Conservation (phyloP, 2,329 filamentous ascomycete species). For the Neoascochyta sp. region DNA sequence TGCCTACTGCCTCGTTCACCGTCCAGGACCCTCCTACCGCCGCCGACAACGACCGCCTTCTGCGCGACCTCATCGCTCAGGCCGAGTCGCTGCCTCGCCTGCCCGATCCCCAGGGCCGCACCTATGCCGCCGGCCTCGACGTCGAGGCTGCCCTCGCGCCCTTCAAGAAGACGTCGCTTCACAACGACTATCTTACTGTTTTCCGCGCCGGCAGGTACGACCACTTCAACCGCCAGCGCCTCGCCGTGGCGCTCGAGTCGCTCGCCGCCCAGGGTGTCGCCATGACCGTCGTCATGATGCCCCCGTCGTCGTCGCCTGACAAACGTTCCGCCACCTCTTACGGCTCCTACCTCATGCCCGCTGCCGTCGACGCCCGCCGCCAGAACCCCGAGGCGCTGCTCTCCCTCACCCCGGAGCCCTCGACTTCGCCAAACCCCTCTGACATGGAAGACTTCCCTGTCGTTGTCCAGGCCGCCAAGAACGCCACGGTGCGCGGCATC, state of each 20-base stretch:
- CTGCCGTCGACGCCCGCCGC: conserved; percentile 17
- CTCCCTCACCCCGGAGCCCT: conserved; percentile 24
- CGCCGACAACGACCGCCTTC: conserved; percentile 35
- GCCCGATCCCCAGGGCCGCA: conserved; percentile 23
- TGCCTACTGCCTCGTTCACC: conserved; percentile 20
- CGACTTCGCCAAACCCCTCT: conserved; percentile 20
- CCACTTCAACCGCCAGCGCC: conserved; percentile 10
- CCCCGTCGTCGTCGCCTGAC: conserved; percentile 19
- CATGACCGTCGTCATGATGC: conserved; percentile 40
- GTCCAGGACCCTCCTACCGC: conserved; percentile 32
- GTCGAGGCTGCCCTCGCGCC: conserved; percentile 18
- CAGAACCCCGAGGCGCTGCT: conserved; percentile 31
- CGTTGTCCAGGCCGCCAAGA: conserved; percentile 19
- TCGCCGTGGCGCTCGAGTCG: conserved; percentile 13
- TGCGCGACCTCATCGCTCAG: conserved; percentile 37
- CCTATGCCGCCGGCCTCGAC: conserved; percentile 23
- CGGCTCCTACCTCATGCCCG: conserved; percentile 32
- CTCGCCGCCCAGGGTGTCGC: conserved; percentile 20
- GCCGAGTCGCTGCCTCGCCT: conserved; percentile 28
- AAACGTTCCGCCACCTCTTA: conserved; percentile 37
- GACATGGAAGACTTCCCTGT: conserved; percentile 29
- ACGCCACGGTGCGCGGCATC: conserved; percentile 46
- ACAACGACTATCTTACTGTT: conserved; percentile 32
- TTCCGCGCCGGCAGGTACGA: conserved; percentile 23
- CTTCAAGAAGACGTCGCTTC: conserved; percentile 15